Base-by-base conservation (phyloP, 2,329 filamentous ascomycete genomes). In the Apiospora marii region DNA sequence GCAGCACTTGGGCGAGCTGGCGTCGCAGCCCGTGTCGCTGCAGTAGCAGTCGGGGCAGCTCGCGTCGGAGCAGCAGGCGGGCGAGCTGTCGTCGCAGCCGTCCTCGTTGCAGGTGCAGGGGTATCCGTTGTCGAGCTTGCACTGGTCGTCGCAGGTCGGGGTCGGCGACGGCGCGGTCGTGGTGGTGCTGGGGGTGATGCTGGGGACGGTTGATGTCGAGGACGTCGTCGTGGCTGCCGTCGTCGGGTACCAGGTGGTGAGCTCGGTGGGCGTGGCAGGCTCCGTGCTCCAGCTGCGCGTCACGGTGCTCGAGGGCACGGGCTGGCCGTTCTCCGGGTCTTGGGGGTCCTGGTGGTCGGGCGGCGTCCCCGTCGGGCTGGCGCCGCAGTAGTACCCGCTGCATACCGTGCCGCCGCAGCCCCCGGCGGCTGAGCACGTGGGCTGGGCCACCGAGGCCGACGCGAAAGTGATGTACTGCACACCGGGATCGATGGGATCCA, bases 391-490 rank as follows among this genome's bases (percentile, higher is more conserved):
- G 71, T 74, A 78, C 2, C 77, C 76, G 0, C 73, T 64, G 72
- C 76, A 78, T 30, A 78, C 8, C n/a, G 43, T 70, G 30, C 77
- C 76, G 43, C 76, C 77, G 70, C 76, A 78, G 2, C 71, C 69
- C 34, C 41, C 70, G 30, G 16, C 48, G 2, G 49, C 71, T 4
- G 41, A 22, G 70, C 76, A 78, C 1, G 76, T 76, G 0, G 75
- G 75, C n/a, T 48, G 67, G 0, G 70, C 74, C 0, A 71, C 70
- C 3, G 71, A 70, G 12, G 74, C 73, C 3, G 71, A 13, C 3
- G 67, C 75, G 46, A 74, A 75, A 1, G 58, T 64, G 19, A 64
- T 7, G 19, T 34, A 6, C 1, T 41, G 34, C 4, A 3, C 58
- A 1, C 34, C 34, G 10, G 58, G 58, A 8, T 43, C 44, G 64